Base-by-base conservation (phyloP, 208 protist species). In the Acanthamoeba royreba region DNA sequence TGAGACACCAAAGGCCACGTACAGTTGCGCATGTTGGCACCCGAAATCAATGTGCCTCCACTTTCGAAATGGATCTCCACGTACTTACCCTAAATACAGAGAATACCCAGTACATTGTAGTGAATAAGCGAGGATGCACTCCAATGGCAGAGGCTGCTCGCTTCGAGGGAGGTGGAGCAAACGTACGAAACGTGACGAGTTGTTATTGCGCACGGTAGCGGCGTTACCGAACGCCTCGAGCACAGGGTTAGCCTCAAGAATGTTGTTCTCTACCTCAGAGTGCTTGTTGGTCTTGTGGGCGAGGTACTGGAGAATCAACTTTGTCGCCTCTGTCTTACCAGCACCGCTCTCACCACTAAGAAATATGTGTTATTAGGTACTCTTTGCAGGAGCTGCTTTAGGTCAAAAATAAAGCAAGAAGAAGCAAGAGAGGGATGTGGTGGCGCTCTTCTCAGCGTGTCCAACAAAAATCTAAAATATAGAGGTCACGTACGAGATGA, bases 341-440 rank as follows among this genome's bases (percentile, higher is more conserved):
- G 98, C 97, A 83, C 98, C 98, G 47, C 95, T 97, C 93, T 98
- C 98, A 90, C 98, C 98, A 94, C 47, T 96, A 72, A 49, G 96
- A 92, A 66, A 22, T 35, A n/a, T n/a, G n/a, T n/a, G n/a, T n/a
- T n/a, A n/a, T n/a, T n/a, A n/a, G n/a, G n/a, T n/a, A n/a, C n/a
- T n/a, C 33, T 94, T 58, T 25, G 69, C 42, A 94, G 38, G 63
- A 35, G 74, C 35, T 40, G 45, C 42, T 5, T 35, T 17, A 89
- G 53, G 7, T n/a, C 22, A 13, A 5, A 28, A 42, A 66, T 63
- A 88, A 47, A 88, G 63, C 19, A 38, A 63, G 19, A 88, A 66
- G 19, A 61, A 88, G 31, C 53, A 28, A 40, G 33, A 88, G 28
- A 88, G 47, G n/a, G 19, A 88, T 15, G 31, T 42, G 63, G 11